phyloP scores from a whole-genome alignment of 2,329 filamentous ascomycete species.

The Sclerotinia trifoliorum region DNA sequence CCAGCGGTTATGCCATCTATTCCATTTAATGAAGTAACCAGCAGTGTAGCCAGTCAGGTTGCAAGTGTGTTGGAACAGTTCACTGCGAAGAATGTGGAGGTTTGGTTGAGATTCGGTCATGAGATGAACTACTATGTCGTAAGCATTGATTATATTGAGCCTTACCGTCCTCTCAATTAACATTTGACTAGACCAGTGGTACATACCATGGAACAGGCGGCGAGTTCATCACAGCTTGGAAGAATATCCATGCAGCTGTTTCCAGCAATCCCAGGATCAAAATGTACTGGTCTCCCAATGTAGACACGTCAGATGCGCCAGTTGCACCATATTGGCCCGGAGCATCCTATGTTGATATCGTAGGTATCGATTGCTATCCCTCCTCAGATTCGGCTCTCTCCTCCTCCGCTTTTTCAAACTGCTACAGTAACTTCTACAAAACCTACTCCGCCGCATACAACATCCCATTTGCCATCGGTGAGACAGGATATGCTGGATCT shows the following conservation, averaged over 20 bases:
- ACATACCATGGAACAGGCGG: constrained; percentile 19
- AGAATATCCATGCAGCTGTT: constrained; percentile 19
- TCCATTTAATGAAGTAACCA: constrained; percentile 19
- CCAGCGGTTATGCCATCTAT: constrained; percentile 23
- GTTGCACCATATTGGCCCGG: constrained; percentile 21
- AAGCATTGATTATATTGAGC: not conserved
- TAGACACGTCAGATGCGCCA: not conserved
- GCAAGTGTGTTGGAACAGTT: constrained; percentile 20
- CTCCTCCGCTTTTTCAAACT: constrained; percentile 12
- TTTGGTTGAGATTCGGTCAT: constrained; percentile 25
- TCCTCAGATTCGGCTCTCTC: not conserved
- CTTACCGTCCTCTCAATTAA: not conserved
- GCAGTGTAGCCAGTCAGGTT: constrained; percentile 17
- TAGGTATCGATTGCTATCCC: constrained; percentile 24
- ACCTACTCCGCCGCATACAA: constrained; percentile 17
- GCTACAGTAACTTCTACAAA: constrained; percentile 20
- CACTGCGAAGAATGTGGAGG: constrained; percentile 18
- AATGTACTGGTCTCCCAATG: constrained; percentile 23
- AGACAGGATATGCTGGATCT: constrained; percentile 20
- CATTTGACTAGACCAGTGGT: not conserved
- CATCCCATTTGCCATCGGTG: constrained; percentile 23
- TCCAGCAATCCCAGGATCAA: constrained; percentile 13
- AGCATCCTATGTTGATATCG: constrained; percentile 20
- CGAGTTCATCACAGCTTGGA: constrained; percentile 23
- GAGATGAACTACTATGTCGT: constrained; percentile 26